Evolutionary conservation across 495 filamentous ascomycete species (phyloP), one percentile per base, ranked within the genome.

Genomic region (Aspergillus carlsbadensis): DNA sequence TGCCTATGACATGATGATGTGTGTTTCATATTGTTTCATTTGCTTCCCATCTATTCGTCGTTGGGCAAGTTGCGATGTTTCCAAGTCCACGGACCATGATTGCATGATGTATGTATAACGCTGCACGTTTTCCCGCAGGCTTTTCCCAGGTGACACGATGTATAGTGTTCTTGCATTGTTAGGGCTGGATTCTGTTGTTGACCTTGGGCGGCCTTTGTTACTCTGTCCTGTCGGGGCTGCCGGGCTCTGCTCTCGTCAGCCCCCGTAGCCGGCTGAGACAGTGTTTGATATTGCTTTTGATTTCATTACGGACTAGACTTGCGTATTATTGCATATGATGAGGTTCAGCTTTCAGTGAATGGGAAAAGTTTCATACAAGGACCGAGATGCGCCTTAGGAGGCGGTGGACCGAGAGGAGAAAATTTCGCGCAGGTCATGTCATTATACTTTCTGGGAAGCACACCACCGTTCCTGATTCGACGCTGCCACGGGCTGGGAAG

Each of bases 91-190:
- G 65, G 67, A 71, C 66, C 55, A 70, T 71, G 68, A 71, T 63
- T 67, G 62, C 64, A 66, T 70, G 68, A 71, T 72, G 70, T 74
- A 71, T 63, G 70, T 70, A 72, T 74, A 73, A 61, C 54, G 56
- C 63, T 62, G 44, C 59, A 60, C 33, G 14, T 44, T 56, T 61
- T 64, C 47, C 60, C 56, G 55, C 52, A 55, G 65, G 45, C 46
- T 35, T 52, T 54, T 41, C 42, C 52, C 43, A 52, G 40, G 35
- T 54, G 57, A 57, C 39, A 57, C 58, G 61, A 54, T 63, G 61
- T 63, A 63, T 57, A 63, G 56, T 63, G 59, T 54, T 57, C 54
- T 60, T 55, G 57, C 59, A 62, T 65, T 61, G 39, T 54, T 57
- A 53, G 33, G 47, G 56, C 43, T 59, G 57, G 57, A 43, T 55